A percentile compares a stretch with the other conserved stretches of the same genome.
Evolutionary conservation across 352 stramenopile genomes (phyloP).

Genomic region (Globisporangium echinulatum): DNA sequence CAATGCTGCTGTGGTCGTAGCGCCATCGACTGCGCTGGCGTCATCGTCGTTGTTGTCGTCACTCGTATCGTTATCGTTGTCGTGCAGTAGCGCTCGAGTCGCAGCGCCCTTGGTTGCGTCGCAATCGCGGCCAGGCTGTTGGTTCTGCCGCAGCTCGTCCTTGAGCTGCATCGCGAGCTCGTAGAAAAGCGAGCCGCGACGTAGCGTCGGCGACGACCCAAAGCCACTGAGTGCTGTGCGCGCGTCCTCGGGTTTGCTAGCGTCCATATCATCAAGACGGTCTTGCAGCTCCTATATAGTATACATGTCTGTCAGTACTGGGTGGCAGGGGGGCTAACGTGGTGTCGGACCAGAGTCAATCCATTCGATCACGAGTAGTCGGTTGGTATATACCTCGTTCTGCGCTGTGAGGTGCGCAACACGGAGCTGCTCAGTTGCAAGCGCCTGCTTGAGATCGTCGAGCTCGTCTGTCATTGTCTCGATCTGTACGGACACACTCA

Average conservation of each 20-base stretch:
- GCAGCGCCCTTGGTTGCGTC: not conserved
- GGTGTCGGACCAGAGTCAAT: too few relatives aligned
- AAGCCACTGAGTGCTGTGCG: not conserved
- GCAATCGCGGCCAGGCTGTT: not conserved
- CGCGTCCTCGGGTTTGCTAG: not conserved
- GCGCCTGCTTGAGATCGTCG: conserved; percentile 30
- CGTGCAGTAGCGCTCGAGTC: not conserved
- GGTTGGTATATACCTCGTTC: conserved; percentile 17
- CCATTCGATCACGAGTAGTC: not conserved
- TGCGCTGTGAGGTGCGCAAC: conserved; percentile 22
- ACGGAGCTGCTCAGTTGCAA: conserved; percentile 25
- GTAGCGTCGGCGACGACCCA: conserved; percentile 14
- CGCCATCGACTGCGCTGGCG: too few relatives aligned
- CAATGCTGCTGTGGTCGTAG: not conserved
- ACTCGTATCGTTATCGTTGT: not conserved
- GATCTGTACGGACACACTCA: conserved; percentile 14
- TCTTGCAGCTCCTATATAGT: conserved; percentile 23
- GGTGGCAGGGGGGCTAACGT: not conserved
- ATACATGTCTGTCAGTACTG: not conserved
- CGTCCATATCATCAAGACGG: not conserved
- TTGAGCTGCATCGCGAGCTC: conserved; percentile 36
- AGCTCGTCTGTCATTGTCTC: conserved; percentile 19
- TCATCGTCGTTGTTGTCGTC: conserved; percentile 2
- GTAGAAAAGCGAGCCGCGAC: conserved; percentile 35
- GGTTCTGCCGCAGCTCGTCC: conserved; percentile 13